Base-by-base conservation (phyloP, 495 filamentous ascomycete genomes). In the Xylaria curta region DNA sequence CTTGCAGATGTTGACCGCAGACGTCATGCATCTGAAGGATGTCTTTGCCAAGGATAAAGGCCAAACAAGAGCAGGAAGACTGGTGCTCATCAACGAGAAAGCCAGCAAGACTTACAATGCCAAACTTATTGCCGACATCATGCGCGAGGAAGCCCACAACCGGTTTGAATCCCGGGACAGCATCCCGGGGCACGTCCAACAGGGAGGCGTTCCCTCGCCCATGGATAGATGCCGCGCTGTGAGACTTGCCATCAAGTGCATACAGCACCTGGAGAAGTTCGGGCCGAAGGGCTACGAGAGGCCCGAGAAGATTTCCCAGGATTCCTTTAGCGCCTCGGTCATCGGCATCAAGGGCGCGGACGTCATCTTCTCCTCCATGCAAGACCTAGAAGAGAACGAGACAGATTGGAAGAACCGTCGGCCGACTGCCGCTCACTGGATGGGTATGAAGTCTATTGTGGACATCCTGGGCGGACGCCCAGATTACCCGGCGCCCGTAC, bases 151-250 rank as follows among this genome's bases (percentile, higher is more conserved):
- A 81, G 92, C 96, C 12, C 90, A 92, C 73, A 94, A 94, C 63
- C 88, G 94, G 0, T 99, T 98, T 73, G 97, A 99, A 78, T 92
- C 93, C n/a, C 90, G 95, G 62, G 91, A 93, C 76, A 94, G 93
- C 49, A 93, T 98, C 47, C 97, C 97, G 0, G 97, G 97, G 26
- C 96, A 99, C 81, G 96, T 98, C 75, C 96, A 98, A 80, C 95
- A 99, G 82, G 96, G 96, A 76, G 94, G 94, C 49, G 94, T 92
- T 28, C 97, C 97, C 0, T 95, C 93, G 1, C 90, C 95, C 6
- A 98, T 98, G 95, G 97, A 99, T 81, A 91, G 97, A 68, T 94
- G 95, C 60, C 91, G 97, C 68, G 96, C 97, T 2, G 90, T 97
- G 12, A 89, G 97, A 60, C 89, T 99, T 76, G 93, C 95, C 19